phyloP scores from a whole-genome alignment of 306 rosid species.

The Sophora flavescens region DNA sequence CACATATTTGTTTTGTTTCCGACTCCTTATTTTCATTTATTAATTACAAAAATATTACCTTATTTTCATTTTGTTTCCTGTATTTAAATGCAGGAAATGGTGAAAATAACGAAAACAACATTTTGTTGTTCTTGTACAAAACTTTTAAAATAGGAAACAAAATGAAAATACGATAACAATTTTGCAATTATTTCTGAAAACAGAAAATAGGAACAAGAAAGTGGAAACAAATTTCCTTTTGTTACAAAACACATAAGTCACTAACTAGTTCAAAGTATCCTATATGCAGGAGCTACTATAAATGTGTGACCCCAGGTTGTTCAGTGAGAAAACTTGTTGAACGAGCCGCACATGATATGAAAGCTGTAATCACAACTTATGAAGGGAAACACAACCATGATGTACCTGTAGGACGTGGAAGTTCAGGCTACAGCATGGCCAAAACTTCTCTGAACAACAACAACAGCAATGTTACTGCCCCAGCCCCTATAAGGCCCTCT shows the following conservation, averaged over 20 bases:
- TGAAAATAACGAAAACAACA: no score
- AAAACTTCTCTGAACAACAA: slow-evolving; percentile 23
- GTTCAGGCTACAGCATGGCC: slow-evolving; percentile 43
- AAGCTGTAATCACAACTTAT: slow-evolving; percentile 83
- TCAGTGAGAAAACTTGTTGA: slow-evolving; percentile 81
- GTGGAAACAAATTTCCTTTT: neutral
- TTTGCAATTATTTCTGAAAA: no score
- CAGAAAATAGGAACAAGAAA: no score
- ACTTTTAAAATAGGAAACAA: no score
- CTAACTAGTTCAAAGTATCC: slow-evolving; percentile 2
- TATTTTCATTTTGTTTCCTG: no score
- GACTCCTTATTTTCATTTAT: no score
- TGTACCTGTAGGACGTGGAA: slow-evolving; percentile 74
- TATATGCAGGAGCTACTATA: slow-evolving; percentile 77
- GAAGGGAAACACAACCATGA: slow-evolving; percentile 87
- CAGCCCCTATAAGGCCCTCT: slow-evolving; percentile 51
- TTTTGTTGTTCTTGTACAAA: no score
- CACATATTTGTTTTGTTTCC: no score
- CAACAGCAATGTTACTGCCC: neutral
- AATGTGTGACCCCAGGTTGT: slow-evolving; percentile 65
- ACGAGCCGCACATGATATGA: slow-evolving; percentile 70
- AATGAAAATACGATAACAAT: no score
- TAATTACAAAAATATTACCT: no score
- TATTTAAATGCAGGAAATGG: no score
- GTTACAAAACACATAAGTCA: neutral